These are phyloP conservation scores for Amylocystis lapponica DNA, from an alignment of 768 basidiomycete genomes.

Conservation along the genomic window DNA sequence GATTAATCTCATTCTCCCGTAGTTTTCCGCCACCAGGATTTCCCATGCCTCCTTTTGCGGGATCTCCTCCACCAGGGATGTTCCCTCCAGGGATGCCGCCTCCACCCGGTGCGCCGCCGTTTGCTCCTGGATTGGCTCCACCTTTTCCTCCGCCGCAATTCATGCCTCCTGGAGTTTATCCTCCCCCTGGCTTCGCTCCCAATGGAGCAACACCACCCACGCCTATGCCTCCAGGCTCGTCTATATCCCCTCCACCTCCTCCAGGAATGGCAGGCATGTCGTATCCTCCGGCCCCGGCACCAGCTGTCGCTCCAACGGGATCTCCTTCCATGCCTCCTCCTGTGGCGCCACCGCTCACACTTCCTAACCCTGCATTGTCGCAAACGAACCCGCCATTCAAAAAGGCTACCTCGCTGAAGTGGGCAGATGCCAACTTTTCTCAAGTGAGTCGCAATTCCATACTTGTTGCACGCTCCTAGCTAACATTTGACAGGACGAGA, in stretches of 20 bases:
- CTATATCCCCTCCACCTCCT: conserved; percentile 16
- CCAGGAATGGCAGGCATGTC: conserved; percentile 25
- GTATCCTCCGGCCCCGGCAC: conserved; percentile 25
- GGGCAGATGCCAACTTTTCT: conserved; percentile 70
- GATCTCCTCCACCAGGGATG: conserved; percentile 41
- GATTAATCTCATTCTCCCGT: conserved; percentile 5
- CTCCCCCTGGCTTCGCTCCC: conserved; percentile 25
- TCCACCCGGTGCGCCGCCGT: conserved; percentile 31
- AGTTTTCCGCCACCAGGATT: conserved; percentile 53
- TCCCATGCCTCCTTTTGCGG: conserved; percentile 27
- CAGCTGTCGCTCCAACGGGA: conserved; percentile 19
- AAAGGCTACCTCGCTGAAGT: conserved; percentile 70
- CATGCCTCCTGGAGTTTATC: conserved; percentile 22
- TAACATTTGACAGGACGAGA: conserved; percentile 58
- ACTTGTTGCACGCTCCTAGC: neutral
- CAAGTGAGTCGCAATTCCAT: conserved; percentile 44
- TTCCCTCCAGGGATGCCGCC: conserved; percentile 33
- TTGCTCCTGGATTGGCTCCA: conserved; percentile 32
- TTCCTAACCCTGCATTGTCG: conserved; percentile 52
- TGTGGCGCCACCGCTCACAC: conserved; percentile 25
- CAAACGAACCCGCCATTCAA: conserved; percentile 74
- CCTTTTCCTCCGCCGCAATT: conserved; percentile 32
- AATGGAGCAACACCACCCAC: conserved; percentile 14
- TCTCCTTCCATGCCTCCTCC: conserved; percentile 22
- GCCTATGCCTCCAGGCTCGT: conserved; percentile 18